Conservation (phyloP, 1,284 basidiomycete species). For the Schizophyllum commune region DNA sequence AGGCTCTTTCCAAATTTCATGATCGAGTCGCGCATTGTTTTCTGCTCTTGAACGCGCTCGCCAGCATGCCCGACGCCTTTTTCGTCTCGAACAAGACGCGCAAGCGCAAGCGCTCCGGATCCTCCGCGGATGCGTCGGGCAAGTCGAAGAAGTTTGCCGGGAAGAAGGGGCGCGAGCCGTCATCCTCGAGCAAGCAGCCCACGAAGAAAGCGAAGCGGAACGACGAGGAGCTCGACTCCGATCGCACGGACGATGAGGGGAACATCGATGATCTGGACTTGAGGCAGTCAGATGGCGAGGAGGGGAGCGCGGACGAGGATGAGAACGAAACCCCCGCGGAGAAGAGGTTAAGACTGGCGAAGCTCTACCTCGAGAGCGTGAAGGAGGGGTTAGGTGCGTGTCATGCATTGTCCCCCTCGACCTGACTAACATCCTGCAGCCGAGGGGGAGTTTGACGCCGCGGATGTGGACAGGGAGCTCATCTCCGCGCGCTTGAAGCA, state of each 20-base stretch:
- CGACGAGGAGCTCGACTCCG: conserved; percentile 72
- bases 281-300: conserved; percentile 44
- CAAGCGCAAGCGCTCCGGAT: conserved; percentile 55
- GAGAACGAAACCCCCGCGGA: conserved; percentile 89
- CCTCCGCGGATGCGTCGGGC: conserved; percentile 18
- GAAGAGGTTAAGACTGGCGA: conserved; percentile 86
- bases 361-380: conserved; percentile 84
- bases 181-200: conserved; percentile 19
- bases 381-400: conserved; percentile 65
- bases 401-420: neutral
- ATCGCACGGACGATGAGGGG: conserved; percentile 50
- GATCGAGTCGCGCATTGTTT: neutral
- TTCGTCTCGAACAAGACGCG: conserved; percentile 62
- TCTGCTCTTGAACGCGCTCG: neutral
- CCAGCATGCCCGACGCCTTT: conserved; percentile 72
- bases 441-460: conserved; percentile 87
- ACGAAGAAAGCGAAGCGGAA: conserved; percentile 26
- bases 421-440: conserved; percentile 28
- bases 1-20: neutral
- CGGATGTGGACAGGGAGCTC: conserved; percentile 87
- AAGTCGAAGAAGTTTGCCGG: conserved; percentile 19
- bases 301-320: conserved; percentile 72
- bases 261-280: conserved; percentile 77
- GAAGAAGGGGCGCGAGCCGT: conserved; percentile 8
- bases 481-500: conserved; percentile 86